phyloP scores from a whole-genome alignment of 2,329 filamentous ascomycete genomes.

The Emericellopsis atlantica region DNA sequence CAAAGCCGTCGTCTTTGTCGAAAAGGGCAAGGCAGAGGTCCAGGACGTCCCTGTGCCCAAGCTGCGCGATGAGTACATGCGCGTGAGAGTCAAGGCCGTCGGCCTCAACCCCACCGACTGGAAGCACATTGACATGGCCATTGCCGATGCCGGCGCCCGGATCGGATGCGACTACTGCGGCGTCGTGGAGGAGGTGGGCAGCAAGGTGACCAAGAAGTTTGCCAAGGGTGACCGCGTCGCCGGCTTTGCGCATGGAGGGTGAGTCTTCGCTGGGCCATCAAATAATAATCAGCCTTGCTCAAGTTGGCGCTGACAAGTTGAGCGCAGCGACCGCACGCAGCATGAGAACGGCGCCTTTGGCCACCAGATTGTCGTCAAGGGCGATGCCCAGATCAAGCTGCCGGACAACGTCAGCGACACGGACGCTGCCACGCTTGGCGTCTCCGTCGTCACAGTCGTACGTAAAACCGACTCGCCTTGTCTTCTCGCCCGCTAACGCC shows the following conservation, averaged over 20 bases:
- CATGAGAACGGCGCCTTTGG: constrained; percentile 29
- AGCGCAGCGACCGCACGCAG: constrained; percentile 5
- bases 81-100: constrained; percentile 18
- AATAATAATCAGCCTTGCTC: not conserved
- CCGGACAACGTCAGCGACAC: constrained; percentile 31
- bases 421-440: constrained; percentile 28
- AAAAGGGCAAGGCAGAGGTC: not conserved
- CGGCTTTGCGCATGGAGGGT: constrained; percentile 23
- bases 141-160: constrained; percentile 6
- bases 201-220: constrained; percentile 25
- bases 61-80: constrained; percentile 10
- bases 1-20: not conserved
- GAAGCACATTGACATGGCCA: constrained; percentile 13
- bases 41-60: not conserved
- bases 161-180: constrained; percentile 34
- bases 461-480: not conserved
- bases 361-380: constrained; percentile 23
- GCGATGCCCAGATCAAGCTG: constrained; percentile 26
- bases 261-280: not conserved
- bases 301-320: not conserved
- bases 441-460: constrained; percentile 26
- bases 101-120: constrained; percentile 21
- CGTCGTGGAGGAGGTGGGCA: constrained; percentile 30
- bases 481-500: too few relatives aligned
- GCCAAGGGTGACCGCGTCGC: constrained; percentile 33